These are phyloP conservation scores for Zasmidium angulare DNA, from an alignment of 2,329 filamentous ascomycete genomes.

Conservation along the genomic window DNA sequence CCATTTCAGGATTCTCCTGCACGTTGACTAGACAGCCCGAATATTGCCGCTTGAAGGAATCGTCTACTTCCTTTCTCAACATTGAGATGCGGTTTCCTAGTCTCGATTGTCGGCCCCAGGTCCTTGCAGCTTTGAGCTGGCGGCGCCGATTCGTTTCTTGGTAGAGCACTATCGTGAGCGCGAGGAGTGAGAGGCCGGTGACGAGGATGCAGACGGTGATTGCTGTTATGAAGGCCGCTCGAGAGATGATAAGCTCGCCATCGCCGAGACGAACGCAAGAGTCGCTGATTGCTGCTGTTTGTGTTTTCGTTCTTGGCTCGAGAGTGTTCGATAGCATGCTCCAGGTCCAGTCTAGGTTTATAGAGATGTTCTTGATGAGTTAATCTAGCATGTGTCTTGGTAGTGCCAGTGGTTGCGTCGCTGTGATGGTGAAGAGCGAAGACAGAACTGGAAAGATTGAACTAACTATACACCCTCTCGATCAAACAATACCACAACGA, in stretches of 20 bases:
- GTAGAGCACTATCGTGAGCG: slow-evolving; percentile 20
- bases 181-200: slow-evolving; percentile 24
- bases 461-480: background rate
- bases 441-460: background rate
- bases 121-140: slow-evolving; percentile 17
- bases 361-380: too few species aligned
- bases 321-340: background rate
- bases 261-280: background rate
- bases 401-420: background rate
- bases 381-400: background rate
- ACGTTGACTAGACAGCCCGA: slow-evolving; percentile 21
- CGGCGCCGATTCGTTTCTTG: slow-evolving; percentile 19
- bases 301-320: background rate
- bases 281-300: background rate
- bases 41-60: slow-evolving; percentile 24
- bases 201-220: slow-evolving; percentile 24
- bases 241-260: slow-evolving; percentile 26
- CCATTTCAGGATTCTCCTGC: slow-evolving; percentile 31
- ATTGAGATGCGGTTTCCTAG: slow-evolving; percentile 26
- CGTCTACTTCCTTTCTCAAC: slow-evolving; percentile 28
- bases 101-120: slow-evolving; percentile 26
- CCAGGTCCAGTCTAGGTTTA: background rate
- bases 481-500: background rate
- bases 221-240: slow-evolving; percentile 25
- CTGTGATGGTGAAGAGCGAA: background rate